A percentile compares a stretch with the other conserved stretches of the same genome.
Conservation (phyloP, 257 asterid species). For the Petunia secreta region DNA sequence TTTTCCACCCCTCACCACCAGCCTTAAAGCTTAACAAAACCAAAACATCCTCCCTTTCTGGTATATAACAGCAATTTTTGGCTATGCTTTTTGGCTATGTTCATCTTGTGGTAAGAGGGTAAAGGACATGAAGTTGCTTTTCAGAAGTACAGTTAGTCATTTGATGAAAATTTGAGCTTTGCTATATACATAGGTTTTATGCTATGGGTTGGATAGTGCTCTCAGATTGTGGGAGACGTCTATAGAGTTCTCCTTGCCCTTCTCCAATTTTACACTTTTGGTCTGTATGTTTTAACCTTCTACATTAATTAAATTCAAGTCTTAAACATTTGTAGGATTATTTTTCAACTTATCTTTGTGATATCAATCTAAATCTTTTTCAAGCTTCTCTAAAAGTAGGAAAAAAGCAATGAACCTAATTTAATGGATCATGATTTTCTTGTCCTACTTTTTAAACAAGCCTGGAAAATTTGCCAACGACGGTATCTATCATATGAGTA, state of each 20-base stretch:
- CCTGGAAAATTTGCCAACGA: too few species aligned
- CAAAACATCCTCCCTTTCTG: conserved; percentile 21
- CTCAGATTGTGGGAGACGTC: not conserved
- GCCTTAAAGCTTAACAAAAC: conserved; percentile 18
- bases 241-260: not conserved
- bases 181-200: not conserved
- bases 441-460: not conserved
- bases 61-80: conserved; percentile 17
- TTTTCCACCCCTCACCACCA: conserved; percentile 52
- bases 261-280: conserved; percentile 18
- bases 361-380: not conserved
- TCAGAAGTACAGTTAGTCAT: not conserved
- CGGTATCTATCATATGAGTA: too few species aligned
- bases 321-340: not conserved
- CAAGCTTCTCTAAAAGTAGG: not conserved
- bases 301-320: not conserved
- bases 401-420: too few species aligned
- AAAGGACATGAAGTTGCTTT: not conserved
- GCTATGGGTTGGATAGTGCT: not conserved
- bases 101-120: not conserved
- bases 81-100: not conserved
- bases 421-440: too few species aligned
- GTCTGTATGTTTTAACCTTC: not conserved
- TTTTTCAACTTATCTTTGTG: not conserved
- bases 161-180: not conserved